Evolutionary conservation across 306 rosid genomes (phyloP), one percentile per base, ranked within the genome.

Genomic region (Cicer yamashitae): DNA sequence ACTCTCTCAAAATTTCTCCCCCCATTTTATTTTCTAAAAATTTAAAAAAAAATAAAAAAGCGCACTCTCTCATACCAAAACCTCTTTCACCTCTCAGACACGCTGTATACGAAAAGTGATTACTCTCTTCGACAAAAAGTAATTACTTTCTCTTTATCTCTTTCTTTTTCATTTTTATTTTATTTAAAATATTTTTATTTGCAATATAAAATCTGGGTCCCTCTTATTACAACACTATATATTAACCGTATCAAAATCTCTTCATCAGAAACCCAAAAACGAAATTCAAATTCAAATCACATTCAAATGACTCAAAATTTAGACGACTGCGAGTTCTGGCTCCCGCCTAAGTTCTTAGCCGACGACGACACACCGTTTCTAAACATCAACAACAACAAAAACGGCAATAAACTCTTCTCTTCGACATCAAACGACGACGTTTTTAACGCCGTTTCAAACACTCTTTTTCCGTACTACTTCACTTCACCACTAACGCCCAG

Each of bases 271-370:
- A 63, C 30, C 69, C 50, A 3, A 40, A 51, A n/a, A n/a, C 58
- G 6, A 52, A 41, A 40, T 40, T 10, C 7, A 72, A 20, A 7
- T 10, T 58, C 76, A 57, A 58, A 74, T 67, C 61, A 6, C 3
- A 37, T 10, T 34, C 54, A 22, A 22, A 81, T 81, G 96, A 87
- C 94, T 38, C 88, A 85, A 30, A 77, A 74, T 74, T 65, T 87
- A 34, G 90, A 82, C 39, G 96, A 87, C 81, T 89, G 85, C 0
- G 89, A 85, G 84, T 93, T 93, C 43, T 91, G 92, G 96, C 88
- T 91, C 3, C 96, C 97, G 0, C 73, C 86, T 5, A 79, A 82
- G 84, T 85, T 94, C 14, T 89, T 94, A 2, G 20, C 76, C 13
- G 91, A 88, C 11, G 87, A 83, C 50, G 89, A 83, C n/a, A 34